Percentiles rank a stretch among this genome's conserved stretches.
phyloP scores from a whole-genome alignment of 805 yeast species.

The Candida loeiensis region DNA sequence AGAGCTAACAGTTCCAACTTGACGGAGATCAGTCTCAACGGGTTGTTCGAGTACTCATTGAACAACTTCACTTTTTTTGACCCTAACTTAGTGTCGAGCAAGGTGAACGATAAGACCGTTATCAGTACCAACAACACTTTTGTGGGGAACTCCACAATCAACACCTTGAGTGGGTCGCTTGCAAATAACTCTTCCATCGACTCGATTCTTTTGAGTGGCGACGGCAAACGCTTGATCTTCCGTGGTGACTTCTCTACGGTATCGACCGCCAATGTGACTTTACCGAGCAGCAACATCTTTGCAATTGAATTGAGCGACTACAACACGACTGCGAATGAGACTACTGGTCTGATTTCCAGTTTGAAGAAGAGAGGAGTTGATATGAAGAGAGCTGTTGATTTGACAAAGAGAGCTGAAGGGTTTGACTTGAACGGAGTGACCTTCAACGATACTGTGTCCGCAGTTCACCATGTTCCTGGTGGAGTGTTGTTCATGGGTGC shows the following conservation, averaged over 20 bases:
- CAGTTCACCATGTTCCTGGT: slow-evolving; percentile 17
- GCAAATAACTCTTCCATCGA: slow-evolving; percentile 32
- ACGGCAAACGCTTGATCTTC: slow-evolving; percentile 2
- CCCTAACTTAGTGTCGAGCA: slow-evolving; percentile 22
- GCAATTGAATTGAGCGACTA: slow-evolving; percentile 26
- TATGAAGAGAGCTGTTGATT: too few species aligned
- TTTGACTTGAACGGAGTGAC: slow-evolving; percentile 23
- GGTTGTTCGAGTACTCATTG: slow-evolving; percentile 77
- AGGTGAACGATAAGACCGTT: slow-evolving; percentile 17
- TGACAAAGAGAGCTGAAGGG: slow-evolving; percentile 6
- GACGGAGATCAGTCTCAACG: slow-evolving; percentile 50
- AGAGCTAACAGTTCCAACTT: slow-evolving; percentile 12
- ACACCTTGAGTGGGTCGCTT: slow-evolving; percentile 31
- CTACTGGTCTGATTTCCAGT: slow-evolving; percentile 13
- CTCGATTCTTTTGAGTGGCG: slow-evolving; percentile 35
- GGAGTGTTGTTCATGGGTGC: slow-evolving; percentile 30
- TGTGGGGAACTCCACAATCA: slow-evolving; percentile 41
- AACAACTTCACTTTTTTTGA: slow-evolving; percentile 53
- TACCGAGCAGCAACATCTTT: slow-evolving; percentile 27
- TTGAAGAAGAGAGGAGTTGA: slow-evolving; percentile 17
- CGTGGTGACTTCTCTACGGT: slow-evolving; percentile 44
- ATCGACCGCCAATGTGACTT: slow-evolving; percentile 22
- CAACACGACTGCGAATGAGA: slow-evolving; percentile 30
- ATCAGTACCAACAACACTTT: slow-evolving; percentile 31
- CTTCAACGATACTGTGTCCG: slow-evolving; percentile 29